phyloP scores from a whole-genome alignment of 805 yeast genomes.

The Teunomyces lycoperdinae region DNA sequence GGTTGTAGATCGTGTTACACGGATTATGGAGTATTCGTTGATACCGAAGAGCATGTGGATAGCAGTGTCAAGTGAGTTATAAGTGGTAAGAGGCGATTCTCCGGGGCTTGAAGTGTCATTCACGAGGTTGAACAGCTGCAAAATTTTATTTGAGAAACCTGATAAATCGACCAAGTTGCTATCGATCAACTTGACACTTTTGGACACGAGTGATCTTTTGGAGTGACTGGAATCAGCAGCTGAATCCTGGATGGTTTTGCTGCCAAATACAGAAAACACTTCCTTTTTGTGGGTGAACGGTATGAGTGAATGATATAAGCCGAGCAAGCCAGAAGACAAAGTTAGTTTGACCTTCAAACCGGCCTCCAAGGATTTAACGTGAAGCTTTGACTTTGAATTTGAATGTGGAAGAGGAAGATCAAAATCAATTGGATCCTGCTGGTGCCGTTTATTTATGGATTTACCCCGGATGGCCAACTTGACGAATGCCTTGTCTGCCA shows the following conservation, averaged over 20 bases:
- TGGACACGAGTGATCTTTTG: conserved; percentile 14
- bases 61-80: conserved; percentile 46
- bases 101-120: conserved; percentile 8
- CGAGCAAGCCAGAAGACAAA: conserved; percentile 41
- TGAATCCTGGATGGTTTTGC: background rate
- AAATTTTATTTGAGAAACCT: conserved; percentile 34
- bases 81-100: conserved; percentile 27
- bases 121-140: conserved; percentile 27
- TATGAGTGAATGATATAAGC: conserved; percentile 42
- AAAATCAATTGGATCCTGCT: background rate
- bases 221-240: background rate
- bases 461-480: conserved; percentile 33
- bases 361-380: conserved; percentile 47
- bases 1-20: conserved; percentile 56
- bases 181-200: conserved; percentile 36
- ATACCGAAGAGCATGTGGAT: conserved; percentile 40
- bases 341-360: conserved; percentile 51
- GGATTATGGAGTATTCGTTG: conserved; percentile 42
- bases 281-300: conserved; percentile 29
- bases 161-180: conserved; percentile 37
- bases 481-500: conserved; percentile 10
- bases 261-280: conserved; percentile 11
- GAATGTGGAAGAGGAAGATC: background rate
- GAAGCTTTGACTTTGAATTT: conserved; percentile 28
- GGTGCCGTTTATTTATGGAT: conserved; percentile 16